Evolutionary conservation across 2,329 filamentous ascomycete genomes (phyloP).

Genomic region (Pseudopyrenochaeta lycopersici): DNA sequence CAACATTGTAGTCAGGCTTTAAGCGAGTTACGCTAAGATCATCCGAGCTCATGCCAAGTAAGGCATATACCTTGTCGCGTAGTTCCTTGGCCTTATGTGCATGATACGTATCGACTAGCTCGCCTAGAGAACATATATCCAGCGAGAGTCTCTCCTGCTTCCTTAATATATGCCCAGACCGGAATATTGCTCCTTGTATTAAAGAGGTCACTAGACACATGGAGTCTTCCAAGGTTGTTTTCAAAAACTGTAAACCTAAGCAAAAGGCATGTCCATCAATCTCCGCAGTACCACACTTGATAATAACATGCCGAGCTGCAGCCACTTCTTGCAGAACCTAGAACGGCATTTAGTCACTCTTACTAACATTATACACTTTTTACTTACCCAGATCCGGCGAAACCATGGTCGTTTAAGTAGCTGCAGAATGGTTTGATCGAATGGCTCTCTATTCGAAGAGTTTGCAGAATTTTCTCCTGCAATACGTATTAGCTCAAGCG

Average conservation of each 20-base stretch:
- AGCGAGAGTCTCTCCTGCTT: neutral
- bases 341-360: neutral
- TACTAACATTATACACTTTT: too few relatives aligned
- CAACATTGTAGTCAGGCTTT: constrained; percentile 8
- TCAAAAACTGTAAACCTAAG: neutral
- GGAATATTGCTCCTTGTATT: constrained; percentile 16
- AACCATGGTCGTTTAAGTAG: neutral
- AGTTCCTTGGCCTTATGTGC: constrained; percentile 8
- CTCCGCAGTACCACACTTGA: constrained; percentile 14
- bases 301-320: constrained; percentile 14
- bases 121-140: constrained; percentile 12
- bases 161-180: neutral
- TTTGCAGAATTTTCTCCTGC: neutral
- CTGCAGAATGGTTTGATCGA: neutral
- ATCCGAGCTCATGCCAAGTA: constrained; percentile 16
- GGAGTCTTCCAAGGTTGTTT: neutral
- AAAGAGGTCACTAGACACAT: constrained; percentile 8
- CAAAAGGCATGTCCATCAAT: constrained; percentile 22
- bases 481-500: constrained; percentile 4
- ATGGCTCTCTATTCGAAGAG: neutral
- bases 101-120: constrained; percentile 21
- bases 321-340: constrained; percentile 25
- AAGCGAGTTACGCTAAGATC: neutral
- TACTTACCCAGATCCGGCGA: neutral
- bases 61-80: constrained; percentile 18